Percentiles rank a stretch among this genome's conserved stretches.
These are phyloP conservation scores for Stentor roeselii DNA, from an alignment of 73 alveolate species.

Conservation along the genomic window DNA sequence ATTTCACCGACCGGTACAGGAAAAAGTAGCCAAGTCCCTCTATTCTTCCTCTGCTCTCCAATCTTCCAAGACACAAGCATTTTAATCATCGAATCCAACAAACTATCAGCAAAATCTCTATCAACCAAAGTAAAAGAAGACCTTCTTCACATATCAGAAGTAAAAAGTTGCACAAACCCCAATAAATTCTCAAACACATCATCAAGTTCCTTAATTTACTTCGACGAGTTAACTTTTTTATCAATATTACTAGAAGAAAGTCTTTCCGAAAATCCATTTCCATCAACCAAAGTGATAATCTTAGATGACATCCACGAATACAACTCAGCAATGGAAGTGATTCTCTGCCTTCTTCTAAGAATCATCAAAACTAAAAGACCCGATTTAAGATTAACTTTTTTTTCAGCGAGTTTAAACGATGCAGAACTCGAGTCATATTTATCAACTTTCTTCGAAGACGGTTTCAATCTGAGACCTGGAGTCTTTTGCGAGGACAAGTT, in stretches of 20 bases:
- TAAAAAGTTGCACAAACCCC: neutral
- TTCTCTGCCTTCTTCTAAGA: neutral
- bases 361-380: neutral
- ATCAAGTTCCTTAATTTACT: neutral
- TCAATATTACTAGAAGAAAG: neutral
- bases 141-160: neutral
- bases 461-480: too few relatives aligned
- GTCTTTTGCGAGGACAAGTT: too few relatives aligned
- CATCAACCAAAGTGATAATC: neutral
- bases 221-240: neutral
- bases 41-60: neutral
- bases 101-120: neutral
- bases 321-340: neutral
- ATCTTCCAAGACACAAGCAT: neutral
- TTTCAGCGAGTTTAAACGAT: neutral
- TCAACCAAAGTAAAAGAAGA: neutral
- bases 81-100: neutral
- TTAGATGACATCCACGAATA: neutral
- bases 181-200: neutral
- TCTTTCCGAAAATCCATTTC: neutral
- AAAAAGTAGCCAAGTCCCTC: neutral
- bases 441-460: too few relatives aligned
- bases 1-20: neutral
- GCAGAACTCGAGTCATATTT: neutral
- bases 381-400: neutral